Base-by-base conservation (phyloP, 2,329 filamentous ascomycete species). In the Xylaria sp. region DNA sequence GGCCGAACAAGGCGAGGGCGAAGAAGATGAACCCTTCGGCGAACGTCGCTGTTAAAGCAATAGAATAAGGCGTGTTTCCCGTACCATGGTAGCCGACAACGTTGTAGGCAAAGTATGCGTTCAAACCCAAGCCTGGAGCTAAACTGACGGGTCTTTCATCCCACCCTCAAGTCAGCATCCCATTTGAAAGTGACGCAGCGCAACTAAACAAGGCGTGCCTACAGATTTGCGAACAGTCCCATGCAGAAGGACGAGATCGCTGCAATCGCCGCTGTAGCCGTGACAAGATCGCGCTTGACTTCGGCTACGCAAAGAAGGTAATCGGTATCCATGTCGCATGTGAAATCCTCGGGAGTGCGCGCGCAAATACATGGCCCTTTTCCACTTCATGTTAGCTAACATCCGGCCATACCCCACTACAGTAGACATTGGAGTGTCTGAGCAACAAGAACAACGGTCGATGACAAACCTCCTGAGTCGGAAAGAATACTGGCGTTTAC, bases 21-120 rank as follows among this genome's bases (percentile, higher is more conserved):
- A 96, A 86, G 78, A 96, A 96, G 65, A 96, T 88, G 75, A 91
- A 91, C 38, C 92, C 92, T 76, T 96, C 92, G 14, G 95, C 89
- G 74, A 96, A 96, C 68, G 95, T 92, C 57, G 92, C 92, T 3
- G 92, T 95, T 38, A 96, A 79, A 35, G 92, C 92, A 43, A 94
- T 83, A 56, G 84, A 76, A 73, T 92, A 96, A 1, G 91, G 87
- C 8, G 96, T 88, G 37, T 84, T 81, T 2, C 92, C 92, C 21
- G 82, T 84, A 45, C 92, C 92, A 74, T 94, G 89, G 71, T 82
- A 87, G 3, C 92, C 92, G 60, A 96, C 92, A 46, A 92, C 89
- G 73, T 78, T 71, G 47, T 72, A 96, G 25, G 92, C 85, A 73
- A 96, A 96, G 76, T 96, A 96, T 17, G 92, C 92, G 73, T 96